phyloP scores from a whole-genome alignment of 2,329 filamentous ascomycete genomes.

The Nothopassalora personata region DNA sequence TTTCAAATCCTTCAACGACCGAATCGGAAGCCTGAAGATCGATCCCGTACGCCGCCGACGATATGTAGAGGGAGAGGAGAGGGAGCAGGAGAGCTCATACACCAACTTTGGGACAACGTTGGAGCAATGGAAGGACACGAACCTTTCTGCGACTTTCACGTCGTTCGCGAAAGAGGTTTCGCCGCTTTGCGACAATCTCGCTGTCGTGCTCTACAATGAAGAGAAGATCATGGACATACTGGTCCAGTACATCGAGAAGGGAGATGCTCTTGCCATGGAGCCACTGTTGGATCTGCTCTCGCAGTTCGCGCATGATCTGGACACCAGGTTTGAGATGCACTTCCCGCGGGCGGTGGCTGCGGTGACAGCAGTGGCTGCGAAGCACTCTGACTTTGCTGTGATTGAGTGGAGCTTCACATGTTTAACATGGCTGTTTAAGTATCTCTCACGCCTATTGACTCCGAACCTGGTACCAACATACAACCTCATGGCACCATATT shows the following conservation, averaged over 20 bases:
- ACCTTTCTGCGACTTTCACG: constrained; percentile 75
- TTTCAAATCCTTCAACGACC: constrained; percentile 86
- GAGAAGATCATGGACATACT: constrained; percentile 75
- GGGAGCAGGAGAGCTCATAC: constrained; percentile 72
- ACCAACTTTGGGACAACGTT: constrained; percentile 82
- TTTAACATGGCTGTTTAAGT: constrained; percentile 94
- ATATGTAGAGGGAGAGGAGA: constrained; percentile 53
- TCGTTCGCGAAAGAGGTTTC: constrained; percentile 69
- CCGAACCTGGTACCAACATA: constrained; percentile 81
- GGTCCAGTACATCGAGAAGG: constrained; percentile 67
- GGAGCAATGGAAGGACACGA: constrained; percentile 86
- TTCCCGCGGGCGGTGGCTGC: constrained; percentile 71
- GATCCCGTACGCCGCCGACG: constrained; percentile 88
- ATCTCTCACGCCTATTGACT: constrained; percentile 79
- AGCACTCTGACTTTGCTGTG: constrained; percentile 67
- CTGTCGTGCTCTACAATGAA: constrained; percentile 88
- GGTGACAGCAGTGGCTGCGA: constrained; percentile 71
- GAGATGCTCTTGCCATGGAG: constrained; percentile 75
- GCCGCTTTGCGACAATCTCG: constrained; percentile 79
- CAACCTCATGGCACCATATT: constrained; percentile 72
- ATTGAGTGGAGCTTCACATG: constrained; percentile 97
- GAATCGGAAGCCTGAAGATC: constrained; percentile 86
- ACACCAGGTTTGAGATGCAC: constrained; percentile 79
- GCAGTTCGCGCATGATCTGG: constrained; percentile 91
- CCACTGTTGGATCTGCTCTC: constrained; percentile 82